Evolutionary conservation across 495 filamentous ascomycete species (phyloP).

Genomic region (Aspergillus carlsbadensis): DNA sequence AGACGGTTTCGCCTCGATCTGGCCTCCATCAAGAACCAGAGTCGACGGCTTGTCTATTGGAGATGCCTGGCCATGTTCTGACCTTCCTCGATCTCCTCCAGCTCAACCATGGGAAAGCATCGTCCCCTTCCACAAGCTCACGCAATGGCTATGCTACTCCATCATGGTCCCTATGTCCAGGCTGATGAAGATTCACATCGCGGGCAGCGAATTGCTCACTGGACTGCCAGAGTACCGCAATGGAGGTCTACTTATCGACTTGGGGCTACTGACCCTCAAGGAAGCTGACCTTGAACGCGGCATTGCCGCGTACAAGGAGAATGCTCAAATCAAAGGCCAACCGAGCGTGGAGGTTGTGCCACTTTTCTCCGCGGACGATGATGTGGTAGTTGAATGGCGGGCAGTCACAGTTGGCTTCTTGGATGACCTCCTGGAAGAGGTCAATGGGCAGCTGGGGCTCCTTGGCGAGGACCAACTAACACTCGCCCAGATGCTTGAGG

Average conservation of each 20-base stretch:
- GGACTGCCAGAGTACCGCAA: slow-evolving; percentile 71
- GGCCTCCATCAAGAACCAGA: slow-evolving; percentile 84
- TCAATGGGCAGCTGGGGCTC: slow-evolving; percentile 62
- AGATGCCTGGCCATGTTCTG: slow-evolving; percentile 90
- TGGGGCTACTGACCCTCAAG: slow-evolving; percentile 62
- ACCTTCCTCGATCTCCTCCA: slow-evolving; percentile 71
- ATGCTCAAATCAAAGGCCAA: slow-evolving; percentile 72
- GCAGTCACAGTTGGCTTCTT: slow-evolving; percentile 66
- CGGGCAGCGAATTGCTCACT: slow-evolving; percentile 61
- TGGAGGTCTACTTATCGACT: slow-evolving; percentile 66
- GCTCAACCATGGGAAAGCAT: slow-evolving; percentile 87
- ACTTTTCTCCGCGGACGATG: slow-evolving; percentile 61
- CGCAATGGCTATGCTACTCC: slow-evolving; percentile 73
- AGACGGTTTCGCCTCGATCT: slow-evolving; percentile 82
- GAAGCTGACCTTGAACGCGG: slow-evolving; percentile 58
- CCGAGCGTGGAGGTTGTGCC: slow-evolving; percentile 68
- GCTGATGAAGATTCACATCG: slow-evolving; percentile 62
- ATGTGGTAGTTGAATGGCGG: slow-evolving; percentile 72
- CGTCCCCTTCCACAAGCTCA: slow-evolving; percentile 79
- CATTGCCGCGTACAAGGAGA: slow-evolving; percentile 66
- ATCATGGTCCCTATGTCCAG: slow-evolving; percentile 69
- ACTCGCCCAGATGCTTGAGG: slow-evolving; percentile 68
- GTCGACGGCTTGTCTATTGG: slow-evolving; percentile 88
- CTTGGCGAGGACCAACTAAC: slow-evolving; percentile 51
- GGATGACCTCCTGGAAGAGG: slow-evolving; percentile 58